phyloP scores from a whole-genome alignment of 2,329 filamentous ascomycete genomes.

The Fusarium coicis region DNA sequence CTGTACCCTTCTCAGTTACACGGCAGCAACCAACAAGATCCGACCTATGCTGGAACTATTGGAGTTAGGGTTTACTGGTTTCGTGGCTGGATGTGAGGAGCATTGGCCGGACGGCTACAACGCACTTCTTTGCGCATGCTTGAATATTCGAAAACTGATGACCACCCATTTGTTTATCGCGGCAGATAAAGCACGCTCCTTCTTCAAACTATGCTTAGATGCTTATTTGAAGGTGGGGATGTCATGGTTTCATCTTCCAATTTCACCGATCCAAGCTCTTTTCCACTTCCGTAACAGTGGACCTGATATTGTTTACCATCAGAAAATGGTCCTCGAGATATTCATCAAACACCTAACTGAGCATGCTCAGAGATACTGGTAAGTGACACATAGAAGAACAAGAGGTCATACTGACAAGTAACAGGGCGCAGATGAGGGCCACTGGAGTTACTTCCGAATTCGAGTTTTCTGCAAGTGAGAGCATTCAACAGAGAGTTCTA shows the following conservation, averaged over 20 bases:
- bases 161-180: slow-evolving; percentile 20
- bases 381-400: not conserved
- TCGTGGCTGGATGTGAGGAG: slow-evolving; percentile 27
- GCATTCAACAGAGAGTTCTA: slow-evolving; percentile 8
- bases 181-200: slow-evolving; percentile 8
- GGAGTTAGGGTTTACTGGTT: slow-evolving; percentile 30
- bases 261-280: slow-evolving; percentile 30
- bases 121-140: slow-evolving; percentile 29
- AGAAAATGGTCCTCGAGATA: slow-evolving; percentile 13
- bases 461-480: not conserved
- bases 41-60: slow-evolving; percentile 34
- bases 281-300: slow-evolving; percentile 11
- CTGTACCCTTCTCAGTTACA: slow-evolving; percentile 41
- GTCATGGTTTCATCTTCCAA: slow-evolving; percentile 33
- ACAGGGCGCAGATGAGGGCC: slow-evolving; percentile 32
- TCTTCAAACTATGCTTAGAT: slow-evolving; percentile 34
- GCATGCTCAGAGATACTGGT: slow-evolving; percentile 36
- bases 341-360: slow-evolving; percentile 31
- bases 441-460: slow-evolving; percentile 2
- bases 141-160: slow-evolving; percentile 20
- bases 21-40: not conserved
- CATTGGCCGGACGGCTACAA: slow-evolving; percentile 42
- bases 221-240: slow-evolving; percentile 30
- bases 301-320: not conserved
- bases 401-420: slow-evolving; percentile 2